A percentile compares a stretch with the other conserved stretches of the same genome.
phyloP scores from a whole-genome alignment of 306 rosid genomes.

The Quercus rubra region DNA sequence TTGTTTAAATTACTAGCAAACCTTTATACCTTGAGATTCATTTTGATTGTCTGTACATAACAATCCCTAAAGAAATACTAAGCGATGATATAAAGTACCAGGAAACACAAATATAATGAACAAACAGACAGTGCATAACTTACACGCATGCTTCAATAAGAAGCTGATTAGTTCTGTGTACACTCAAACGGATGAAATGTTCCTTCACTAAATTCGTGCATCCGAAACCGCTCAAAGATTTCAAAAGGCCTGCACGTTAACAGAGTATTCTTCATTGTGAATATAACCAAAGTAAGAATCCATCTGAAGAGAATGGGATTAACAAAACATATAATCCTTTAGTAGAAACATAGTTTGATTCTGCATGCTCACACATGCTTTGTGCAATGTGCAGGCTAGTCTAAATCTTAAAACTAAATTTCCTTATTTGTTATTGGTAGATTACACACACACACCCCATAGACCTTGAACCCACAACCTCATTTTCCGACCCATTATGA shows the following conservation, averaged over 20 bases:
- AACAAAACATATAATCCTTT: not conserved
- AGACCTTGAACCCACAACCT: not conserved
- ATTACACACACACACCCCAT: not conserved
- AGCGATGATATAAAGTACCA: not conserved
- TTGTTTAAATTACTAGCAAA: too few relatives aligned
- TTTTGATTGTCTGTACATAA: not conserved
- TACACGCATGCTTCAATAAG: constrained; percentile 17
- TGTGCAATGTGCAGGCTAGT: not conserved
- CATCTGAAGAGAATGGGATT: not conserved
- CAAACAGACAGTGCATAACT: not conserved
- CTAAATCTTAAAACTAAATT: not conserved
- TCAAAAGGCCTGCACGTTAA: constrained; percentile 67
- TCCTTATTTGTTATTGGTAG: not conserved
- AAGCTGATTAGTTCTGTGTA: constrained; percentile 70
- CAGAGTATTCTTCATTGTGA: constrained; percentile 1
- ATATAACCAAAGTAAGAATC: not conserved
- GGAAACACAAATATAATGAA: not conserved
- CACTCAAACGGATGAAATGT: constrained; percentile 93
- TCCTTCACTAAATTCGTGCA: constrained; percentile 91
- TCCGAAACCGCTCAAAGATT: constrained; percentile 77
- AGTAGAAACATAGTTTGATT: not conserved
- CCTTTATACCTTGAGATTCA: not conserved
- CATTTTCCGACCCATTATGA: not conserved
- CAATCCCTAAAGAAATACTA: not conserved
- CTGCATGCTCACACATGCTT: not conserved